Evolutionary conservation across 352 stramenopile species (phyloP).

Genomic region (Phytophthora citricola): DNA sequence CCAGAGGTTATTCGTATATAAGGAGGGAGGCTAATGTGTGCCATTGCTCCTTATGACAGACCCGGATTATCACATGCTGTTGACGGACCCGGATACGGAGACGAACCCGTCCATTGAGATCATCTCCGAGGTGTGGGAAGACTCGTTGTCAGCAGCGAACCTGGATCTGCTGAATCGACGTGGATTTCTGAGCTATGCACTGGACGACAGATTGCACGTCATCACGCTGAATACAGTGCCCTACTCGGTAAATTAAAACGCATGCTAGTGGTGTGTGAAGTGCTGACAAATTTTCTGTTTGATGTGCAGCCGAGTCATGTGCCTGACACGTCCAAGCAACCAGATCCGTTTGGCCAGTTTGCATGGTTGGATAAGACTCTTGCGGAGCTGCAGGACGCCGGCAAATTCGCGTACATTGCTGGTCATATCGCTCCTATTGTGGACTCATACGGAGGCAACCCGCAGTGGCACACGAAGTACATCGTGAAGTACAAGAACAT

Average conservation of each 20-base stretch:
- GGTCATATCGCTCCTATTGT: slow-evolving; percentile 93
- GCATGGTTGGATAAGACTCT: slow-evolving; percentile 88
- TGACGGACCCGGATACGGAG: slow-evolving; percentile 62
- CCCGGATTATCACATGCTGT: slow-evolving; percentile 85
- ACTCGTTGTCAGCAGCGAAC: slow-evolving; percentile 62
- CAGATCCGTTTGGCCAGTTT: slow-evolving; percentile 93
- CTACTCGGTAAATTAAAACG: slow-evolving; percentile 66
- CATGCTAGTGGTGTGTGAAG: background rate
- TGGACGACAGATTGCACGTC: slow-evolving; percentile 71
- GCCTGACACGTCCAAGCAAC: slow-evolving; percentile 67
- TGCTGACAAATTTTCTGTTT: slow-evolving; percentile 16
- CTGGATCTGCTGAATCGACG: slow-evolving; percentile 69
- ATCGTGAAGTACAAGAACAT: slow-evolving; percentile 86
- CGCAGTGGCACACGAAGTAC: slow-evolving; percentile 91
- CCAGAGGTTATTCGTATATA: slow-evolving; percentile 1
- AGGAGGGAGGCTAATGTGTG: background rate
- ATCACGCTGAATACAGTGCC: slow-evolving; percentile 88
- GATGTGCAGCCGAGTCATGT: slow-evolving; percentile 68
- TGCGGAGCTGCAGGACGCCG: slow-evolving; percentile 43
- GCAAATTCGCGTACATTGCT: slow-evolving; percentile 86
- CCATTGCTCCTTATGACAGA: slow-evolving; percentile 41
- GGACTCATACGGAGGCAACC: slow-evolving; percentile 88
- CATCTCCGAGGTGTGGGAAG: slow-evolving; percentile 65
- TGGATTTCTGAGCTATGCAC: slow-evolving; percentile 70
- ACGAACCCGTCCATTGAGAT: slow-evolving; percentile 72